Evolutionary conservation across 495 filamentous ascomycete species (phyloP).

Genomic region (Bathelium albidoporum): DNA sequence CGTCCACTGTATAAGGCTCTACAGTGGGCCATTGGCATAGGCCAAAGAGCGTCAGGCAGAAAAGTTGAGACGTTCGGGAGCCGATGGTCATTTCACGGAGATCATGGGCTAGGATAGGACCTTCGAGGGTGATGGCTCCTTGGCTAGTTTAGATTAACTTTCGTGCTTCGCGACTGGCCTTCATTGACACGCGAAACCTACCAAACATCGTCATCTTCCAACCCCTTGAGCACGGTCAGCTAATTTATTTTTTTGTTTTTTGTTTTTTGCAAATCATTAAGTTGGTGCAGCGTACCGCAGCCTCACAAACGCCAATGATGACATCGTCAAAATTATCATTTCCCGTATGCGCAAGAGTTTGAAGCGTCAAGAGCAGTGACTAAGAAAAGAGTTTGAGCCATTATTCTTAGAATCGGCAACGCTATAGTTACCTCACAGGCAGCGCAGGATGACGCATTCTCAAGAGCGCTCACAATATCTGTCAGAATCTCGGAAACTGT

Average conservation of each 20-base stretch:
- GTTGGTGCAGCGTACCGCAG: background rate
- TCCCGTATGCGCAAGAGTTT: background rate
- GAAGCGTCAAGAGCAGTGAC: background rate
- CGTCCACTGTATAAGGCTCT: constrained; percentile 36
- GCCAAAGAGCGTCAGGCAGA: constrained; percentile 40
- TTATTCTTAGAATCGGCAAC: too few species aligned
- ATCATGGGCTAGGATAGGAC: constrained; percentile 39
- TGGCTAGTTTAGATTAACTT: background rate
- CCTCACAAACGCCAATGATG: background rate
- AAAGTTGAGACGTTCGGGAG: constrained; percentile 38
- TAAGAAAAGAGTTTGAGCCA: background rate
- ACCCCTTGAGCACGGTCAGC: background rate
- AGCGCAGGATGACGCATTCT: background rate
- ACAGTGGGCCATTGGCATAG: constrained; percentile 41
- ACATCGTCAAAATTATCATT: background rate
- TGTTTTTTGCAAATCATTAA: too few species aligned
- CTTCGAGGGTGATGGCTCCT: constrained; percentile 29
- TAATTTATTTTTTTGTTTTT: too few species aligned
- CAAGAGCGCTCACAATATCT: background rate
- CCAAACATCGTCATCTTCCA: background rate
- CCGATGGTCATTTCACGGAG: constrained; percentile 37
- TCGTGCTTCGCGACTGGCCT: background rate
- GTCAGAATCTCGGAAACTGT: background rate
- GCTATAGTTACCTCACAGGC: background rate
- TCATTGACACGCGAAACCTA: background rate